phyloP scores from a whole-genome alignment of 306 rosid genomes.

The Parietaria judaica region DNA sequence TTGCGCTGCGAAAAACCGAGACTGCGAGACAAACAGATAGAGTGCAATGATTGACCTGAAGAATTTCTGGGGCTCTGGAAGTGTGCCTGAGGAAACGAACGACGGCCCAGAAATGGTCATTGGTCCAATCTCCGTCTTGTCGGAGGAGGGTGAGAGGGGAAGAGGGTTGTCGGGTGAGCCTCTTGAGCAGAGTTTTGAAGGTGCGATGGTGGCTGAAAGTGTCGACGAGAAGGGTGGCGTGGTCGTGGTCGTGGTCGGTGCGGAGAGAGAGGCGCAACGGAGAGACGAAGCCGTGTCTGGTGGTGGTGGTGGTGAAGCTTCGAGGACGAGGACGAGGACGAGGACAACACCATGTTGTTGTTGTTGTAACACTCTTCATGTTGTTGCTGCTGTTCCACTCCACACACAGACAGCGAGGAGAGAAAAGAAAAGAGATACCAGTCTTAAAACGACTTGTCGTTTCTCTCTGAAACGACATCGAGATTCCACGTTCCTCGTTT shows the following conservation, averaged over 20 bases:
- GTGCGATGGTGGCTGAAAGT: constrained; percentile 37
- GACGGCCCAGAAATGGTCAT: constrained; percentile 55
- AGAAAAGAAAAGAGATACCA: no score
- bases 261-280: constrained; percentile 9
- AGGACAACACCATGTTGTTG: background rate
- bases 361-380: background rate
- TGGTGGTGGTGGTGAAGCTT: background rate
- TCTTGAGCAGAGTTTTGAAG: constrained; percentile 33
- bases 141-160: constrained; percentile 35
- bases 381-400: no score
- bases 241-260: constrained; percentile 34
- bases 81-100: constrained; percentile 40
- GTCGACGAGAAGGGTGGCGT: constrained; percentile 41
- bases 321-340: background rate
- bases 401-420: no score
- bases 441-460: no score
- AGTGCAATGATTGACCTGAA: constrained; percentile 31
- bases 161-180: constrained; percentile 26
- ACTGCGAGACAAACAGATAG: background rate
- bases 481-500: no score
- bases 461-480: no score
- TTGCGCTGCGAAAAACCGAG: background rate
- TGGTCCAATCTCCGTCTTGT: constrained; percentile 57
- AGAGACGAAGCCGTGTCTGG: constrained; percentile 4
- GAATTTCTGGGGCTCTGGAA: constrained; percentile 41